A percentile compares a stretch with the other conserved stretches of the same genome.
phyloP scores from a whole-genome alignment of 2,329 filamentous ascomycete species.

The Fusarium anthophilum region DNA sequence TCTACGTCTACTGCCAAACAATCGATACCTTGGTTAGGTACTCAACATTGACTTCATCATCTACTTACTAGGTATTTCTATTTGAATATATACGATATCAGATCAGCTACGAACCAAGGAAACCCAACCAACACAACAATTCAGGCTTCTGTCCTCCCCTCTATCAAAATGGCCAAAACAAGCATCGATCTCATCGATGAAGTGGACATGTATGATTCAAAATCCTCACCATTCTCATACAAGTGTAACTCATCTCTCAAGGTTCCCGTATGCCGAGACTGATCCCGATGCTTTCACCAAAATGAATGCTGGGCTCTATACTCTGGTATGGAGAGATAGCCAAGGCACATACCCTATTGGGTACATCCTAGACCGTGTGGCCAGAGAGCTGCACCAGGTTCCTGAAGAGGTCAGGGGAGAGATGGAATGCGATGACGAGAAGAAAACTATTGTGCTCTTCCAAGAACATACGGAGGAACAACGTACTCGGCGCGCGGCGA shows the following conservation, averaged over 20 bases:
- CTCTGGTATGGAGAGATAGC: conserved; percentile 69
- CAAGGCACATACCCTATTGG: conserved; percentile 73
- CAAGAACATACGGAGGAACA: conserved; percentile 66
- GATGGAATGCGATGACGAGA: conserved; percentile 67
- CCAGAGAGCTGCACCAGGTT: conserved; percentile 58
- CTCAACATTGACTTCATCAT: not conserved
- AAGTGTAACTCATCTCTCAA: conserved; percentile 47
- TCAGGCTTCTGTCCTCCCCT: not conserved
- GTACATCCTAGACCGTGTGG: conserved; percentile 63
- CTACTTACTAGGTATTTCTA: too few species aligned
- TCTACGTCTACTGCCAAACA: not conserved
- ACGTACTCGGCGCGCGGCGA: conserved; percentile 65
- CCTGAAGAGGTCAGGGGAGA: conserved; percentile 63
- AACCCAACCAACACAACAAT: not conserved
- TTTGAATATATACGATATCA: not conserved
- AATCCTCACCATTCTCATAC: not conserved
- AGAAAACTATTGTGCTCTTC: conserved; percentile 72
- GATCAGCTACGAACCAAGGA: not conserved
- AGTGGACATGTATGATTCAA: conserved; percentile 37
- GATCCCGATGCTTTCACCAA: conserved; percentile 65
- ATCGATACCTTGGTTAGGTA: too few species aligned
- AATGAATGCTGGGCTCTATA: conserved; percentile 70
- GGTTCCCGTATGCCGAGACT: conserved; percentile 80
- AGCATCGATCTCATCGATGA: conserved; percentile 40
- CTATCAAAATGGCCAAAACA: conserved; percentile 37